phyloP scores from a whole-genome alignment of 2,329 filamentous ascomycete genomes.

The Boeremia exigua region DNA sequence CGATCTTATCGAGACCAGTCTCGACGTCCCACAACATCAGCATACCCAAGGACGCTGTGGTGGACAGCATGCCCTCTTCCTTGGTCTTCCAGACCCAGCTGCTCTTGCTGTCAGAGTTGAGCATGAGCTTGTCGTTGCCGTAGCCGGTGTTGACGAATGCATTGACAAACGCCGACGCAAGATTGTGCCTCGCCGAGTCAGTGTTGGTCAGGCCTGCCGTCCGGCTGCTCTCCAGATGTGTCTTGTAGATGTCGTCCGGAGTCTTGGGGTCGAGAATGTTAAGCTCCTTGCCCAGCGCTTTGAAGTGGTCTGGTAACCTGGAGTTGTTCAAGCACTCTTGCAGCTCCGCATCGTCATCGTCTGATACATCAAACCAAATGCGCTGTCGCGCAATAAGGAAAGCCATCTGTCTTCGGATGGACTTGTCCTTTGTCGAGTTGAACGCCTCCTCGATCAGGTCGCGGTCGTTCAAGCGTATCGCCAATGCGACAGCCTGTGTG shows the following conservation, averaged over 20 bases:
- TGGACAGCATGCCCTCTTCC: constrained; percentile 96
- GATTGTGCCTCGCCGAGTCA: constrained; percentile 93
- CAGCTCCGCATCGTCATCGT: constrained; percentile 76
- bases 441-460: constrained; percentile 84
- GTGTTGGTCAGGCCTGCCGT: constrained; percentile 93
- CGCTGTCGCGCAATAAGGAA: constrained; percentile 92
- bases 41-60: constrained; percentile 90
- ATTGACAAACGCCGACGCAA: constrained; percentile 95
- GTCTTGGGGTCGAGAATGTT: constrained; percentile 97
- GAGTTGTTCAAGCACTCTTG: constrained; percentile 86
- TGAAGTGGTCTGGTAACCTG: constrained; percentile 89
- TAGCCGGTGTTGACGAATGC: constrained; percentile 96
- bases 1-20: constrained; percentile 88
- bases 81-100: constrained; percentile 99
- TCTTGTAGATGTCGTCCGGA: constrained; percentile 99
- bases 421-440: constrained; percentile 76
- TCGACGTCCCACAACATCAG: constrained; percentile 94
- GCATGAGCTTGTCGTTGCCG: constrained; percentile 96
- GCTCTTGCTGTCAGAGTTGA: constrained; percentile 80
- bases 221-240: constrained; percentile 92
- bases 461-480: constrained; percentile 89
- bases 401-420: constrained; percentile 89
- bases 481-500: constrained; percentile 90
- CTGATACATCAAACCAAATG: constrained; percentile 77
- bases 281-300: constrained; percentile 89